phyloP scores from a whole-genome alignment of 768 basidiomycete genomes.

The Suillus tomentosus region DNA sequence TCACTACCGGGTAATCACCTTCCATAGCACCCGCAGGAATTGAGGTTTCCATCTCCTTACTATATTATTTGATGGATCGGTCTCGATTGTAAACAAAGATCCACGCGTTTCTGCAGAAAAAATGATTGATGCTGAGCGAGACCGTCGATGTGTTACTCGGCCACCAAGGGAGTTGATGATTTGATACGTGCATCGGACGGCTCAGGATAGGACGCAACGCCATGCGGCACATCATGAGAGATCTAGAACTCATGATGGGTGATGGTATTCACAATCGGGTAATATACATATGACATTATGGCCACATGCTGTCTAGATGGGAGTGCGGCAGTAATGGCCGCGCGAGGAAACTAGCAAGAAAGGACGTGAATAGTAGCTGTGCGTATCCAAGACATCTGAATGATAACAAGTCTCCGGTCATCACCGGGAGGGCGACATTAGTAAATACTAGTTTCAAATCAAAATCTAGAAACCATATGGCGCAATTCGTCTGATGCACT shows the following conservation, averaged over 20 bases:
- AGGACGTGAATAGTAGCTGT: background rate
- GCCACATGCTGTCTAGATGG: background rate
- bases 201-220: background rate
- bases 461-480: conserved; percentile 4
- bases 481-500: conserved; percentile 14
- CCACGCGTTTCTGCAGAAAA: background rate
- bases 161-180: background rate
- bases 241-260: background rate
- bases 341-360: background rate
- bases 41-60: background rate
- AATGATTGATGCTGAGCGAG: background rate
- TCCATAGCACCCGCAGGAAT: background rate
- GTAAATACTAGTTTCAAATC: background rate
- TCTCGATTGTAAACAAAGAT: background rate
- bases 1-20: background rate
- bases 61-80: background rate
- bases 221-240: background rate
- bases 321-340: background rate
- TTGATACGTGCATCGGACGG: background rate
- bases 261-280: background rate
- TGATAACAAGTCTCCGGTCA: background rate
- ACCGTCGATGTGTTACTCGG: background rate
- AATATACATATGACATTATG: background rate
- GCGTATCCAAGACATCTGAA: background rate
- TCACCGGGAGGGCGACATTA: background rate